Conservation (phyloP, 2,329 filamentous ascomycete genomes). For the Fusarium sp. region DNA sequence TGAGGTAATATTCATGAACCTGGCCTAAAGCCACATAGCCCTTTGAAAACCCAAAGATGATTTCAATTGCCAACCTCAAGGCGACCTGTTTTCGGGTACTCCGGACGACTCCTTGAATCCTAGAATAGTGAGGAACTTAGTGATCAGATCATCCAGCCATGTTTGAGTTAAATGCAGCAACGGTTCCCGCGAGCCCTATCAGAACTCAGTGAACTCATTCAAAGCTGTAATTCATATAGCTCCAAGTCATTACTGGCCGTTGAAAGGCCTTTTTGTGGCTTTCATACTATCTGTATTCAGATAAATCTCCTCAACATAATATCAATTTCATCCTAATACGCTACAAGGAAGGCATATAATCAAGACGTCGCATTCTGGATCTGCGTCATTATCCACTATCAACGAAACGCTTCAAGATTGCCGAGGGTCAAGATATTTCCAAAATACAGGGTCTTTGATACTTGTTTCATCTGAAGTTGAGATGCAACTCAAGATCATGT, state of each 20-base stretch:
- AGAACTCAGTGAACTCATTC: background rate
- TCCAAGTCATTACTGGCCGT: background rate
- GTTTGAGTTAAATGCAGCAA: background rate
- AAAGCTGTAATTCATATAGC: background rate
- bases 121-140: background rate
- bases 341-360: background rate
- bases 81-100: background rate
- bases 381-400: background rate
- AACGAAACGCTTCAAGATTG: slow-evolving; percentile 1
- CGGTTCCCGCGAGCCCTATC: background rate
- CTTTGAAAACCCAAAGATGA: slow-evolving; percentile 14
- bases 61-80: background rate
- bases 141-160: background rate
- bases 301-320: background rate
- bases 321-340: background rate
- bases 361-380: background rate
- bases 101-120: background rate
- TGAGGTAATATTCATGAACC: background rate
- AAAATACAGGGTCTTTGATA: background rate
- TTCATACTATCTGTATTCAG: background rate
- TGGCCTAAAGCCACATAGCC: background rate
- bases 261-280: background rate
- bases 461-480: background rate
- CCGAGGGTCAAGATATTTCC: slow-evolving; percentile 2
- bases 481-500: slow-evolving; percentile 10